Conservation (phyloP, 2,329 filamentous ascomycete genomes). For the Xylariaceae sp. region DNA sequence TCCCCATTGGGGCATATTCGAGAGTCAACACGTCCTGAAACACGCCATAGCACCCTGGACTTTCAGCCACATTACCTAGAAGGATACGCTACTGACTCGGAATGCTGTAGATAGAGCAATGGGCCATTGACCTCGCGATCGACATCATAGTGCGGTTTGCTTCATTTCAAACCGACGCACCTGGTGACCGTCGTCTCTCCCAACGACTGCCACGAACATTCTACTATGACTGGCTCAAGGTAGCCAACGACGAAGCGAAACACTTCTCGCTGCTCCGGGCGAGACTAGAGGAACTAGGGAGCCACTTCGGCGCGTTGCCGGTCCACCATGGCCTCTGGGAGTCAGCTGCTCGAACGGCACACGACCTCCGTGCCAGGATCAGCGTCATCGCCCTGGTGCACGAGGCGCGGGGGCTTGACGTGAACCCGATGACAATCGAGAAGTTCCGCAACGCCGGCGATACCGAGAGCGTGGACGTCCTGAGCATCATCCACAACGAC, state of each 20-base stretch:
- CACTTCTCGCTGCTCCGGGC: conserved; percentile 50
- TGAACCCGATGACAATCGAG: conserved; percentile 51
- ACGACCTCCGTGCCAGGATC: conserved; percentile 48
- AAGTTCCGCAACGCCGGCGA: conserved; percentile 48
- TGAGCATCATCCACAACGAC: conserved; percentile 50
- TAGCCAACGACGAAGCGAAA: conserved; percentile 51
- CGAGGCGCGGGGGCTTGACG: conserved; percentile 49
- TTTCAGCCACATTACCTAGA: not conserved
- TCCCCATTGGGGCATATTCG: not conserved
- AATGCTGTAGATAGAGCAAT: conserved; percentile 42
- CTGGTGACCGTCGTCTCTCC: conserved; percentile 15
- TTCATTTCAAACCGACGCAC: conserved; percentile 42
- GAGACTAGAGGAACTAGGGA: conserved; percentile 48
- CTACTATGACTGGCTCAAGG: conserved; percentile 52
- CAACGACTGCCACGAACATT: conserved; percentile 45
- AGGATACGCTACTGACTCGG: not conserved
- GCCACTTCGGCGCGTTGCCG: conserved; percentile 46
- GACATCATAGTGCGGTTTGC: conserved; percentile 51
- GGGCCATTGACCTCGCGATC: conserved; percentile 51
- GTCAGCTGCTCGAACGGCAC: conserved; percentile 45
- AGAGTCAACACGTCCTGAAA: not conserved
- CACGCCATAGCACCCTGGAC: not conserved
- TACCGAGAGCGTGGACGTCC: conserved; percentile 43
- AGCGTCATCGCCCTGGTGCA: conserved; percentile 52
- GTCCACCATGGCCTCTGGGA: conserved; percentile 51